phyloP scores from a whole-genome alignment of 805 yeast species.

The Candida taoyuanica region DNA sequence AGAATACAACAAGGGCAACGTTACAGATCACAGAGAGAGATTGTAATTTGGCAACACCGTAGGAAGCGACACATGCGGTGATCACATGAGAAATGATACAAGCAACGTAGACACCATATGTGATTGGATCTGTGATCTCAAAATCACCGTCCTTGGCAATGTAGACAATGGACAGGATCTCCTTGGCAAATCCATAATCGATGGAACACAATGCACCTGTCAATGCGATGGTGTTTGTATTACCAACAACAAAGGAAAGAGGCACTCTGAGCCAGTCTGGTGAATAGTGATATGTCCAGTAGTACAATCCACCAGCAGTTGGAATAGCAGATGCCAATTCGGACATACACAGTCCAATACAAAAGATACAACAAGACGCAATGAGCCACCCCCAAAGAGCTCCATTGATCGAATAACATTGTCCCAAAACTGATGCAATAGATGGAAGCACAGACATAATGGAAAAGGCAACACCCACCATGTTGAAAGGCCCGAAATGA shows the following conservation, averaged over 20 bases:
- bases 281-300: slow-evolving; percentile 64
- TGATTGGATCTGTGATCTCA: slow-evolving; percentile 45
- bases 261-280: slow-evolving; percentile 49
- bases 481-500: slow-evolving; percentile 49
- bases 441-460: slow-evolving; percentile 61
- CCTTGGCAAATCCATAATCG: slow-evolving; percentile 63
- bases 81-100: slow-evolving; percentile 48
- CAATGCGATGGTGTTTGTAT: slow-evolving; percentile 62
- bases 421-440: slow-evolving; percentile 49
- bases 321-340: slow-evolving; percentile 68
- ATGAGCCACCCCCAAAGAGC: slow-evolving; percentile 74
- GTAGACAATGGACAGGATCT: slow-evolving; percentile 54
- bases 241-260: slow-evolving; percentile 59
- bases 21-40: slow-evolving; percentile 53
- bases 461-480: slow-evolving; percentile 67
- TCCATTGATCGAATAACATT: slow-evolving; percentile 38
- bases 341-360: slow-evolving; percentile 59
- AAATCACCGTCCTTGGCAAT: slow-evolving; percentile 51
- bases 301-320: slow-evolving; percentile 71
- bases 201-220: slow-evolving; percentile 65
- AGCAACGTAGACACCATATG: slow-evolving; percentile 65
- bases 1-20: slow-evolving; percentile 45
- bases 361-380: slow-evolving; percentile 46
- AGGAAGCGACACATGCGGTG: slow-evolving; percentile 53
- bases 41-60: slow-evolving; percentile 53